phyloP scores from a whole-genome alignment of 2,329 filamentous ascomycete genomes.

The Exophiala sideris region DNA sequence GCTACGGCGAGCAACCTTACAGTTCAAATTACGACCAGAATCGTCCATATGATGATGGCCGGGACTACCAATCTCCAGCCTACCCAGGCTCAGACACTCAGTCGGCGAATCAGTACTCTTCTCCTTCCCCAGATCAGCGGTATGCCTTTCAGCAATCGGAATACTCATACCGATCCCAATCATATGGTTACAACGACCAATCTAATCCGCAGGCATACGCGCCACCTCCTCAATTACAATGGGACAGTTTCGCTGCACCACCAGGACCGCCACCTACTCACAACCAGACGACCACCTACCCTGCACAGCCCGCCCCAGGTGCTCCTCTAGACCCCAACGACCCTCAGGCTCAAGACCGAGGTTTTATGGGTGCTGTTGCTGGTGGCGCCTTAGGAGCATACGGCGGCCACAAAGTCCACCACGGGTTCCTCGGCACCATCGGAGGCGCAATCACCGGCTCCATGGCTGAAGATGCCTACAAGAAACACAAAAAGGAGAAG shows the following conservation, averaged over 20 bases:
- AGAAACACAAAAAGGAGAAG: slow-evolving; percentile 34
- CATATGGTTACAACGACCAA: background rate
- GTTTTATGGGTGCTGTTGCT: slow-evolving; percentile 45
- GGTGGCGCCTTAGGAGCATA: slow-evolving; percentile 46
- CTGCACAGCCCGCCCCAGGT: background rate
- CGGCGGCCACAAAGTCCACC: slow-evolving; percentile 44
- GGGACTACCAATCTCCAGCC: background rate
- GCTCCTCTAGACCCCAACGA: background rate
- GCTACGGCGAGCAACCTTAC: background rate
- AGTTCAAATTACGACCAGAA: background rate
- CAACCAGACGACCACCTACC: background rate
- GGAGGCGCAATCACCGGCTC: slow-evolving; percentile 48
- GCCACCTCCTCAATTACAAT: background rate
- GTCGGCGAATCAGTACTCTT: background rate
- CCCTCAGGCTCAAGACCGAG: slow-evolving; percentile 36
- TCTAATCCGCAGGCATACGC: background rate
- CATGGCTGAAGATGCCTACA: slow-evolving; percentile 44
- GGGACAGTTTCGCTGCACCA: background rate
- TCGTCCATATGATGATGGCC: background rate
- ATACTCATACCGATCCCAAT: background rate
- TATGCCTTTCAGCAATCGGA: background rate
- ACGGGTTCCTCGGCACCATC: slow-evolving; percentile 48
- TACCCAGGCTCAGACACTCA: background rate
- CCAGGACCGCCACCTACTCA: background rate
- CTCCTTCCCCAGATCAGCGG: background rate